Evolutionary conservation across 805 yeast genomes (phyloP), one percentile per base, ranked within the genome.

Genomic region (Wickerhamomyces bovis): DNA sequence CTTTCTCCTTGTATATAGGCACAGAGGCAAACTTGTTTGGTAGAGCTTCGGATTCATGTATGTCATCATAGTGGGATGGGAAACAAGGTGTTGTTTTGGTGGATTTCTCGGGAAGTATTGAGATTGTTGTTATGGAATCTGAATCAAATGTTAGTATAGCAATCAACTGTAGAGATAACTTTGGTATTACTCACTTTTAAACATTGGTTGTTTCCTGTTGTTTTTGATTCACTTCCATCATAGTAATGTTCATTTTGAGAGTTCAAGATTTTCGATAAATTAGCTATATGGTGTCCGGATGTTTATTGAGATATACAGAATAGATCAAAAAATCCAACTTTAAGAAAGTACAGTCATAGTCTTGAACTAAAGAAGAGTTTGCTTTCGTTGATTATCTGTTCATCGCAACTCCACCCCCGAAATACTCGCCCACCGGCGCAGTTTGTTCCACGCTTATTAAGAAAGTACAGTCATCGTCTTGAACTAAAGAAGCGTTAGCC

Each of bases 1-100:
- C 25, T 19, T 47, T 47, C 28, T 47, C 53, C 16, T 50, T 43
- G 36, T 47, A 44, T 4, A 56, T 41, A 4, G 61, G 61, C 6
- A 56, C 49, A 10, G 53, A 49, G 6, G 57, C 61, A n/a, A 53
- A 39, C 12, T 22, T 43, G 44, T 53, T 56, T 16, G 56, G 55
- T 15, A 42, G 39, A 16, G 41, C 36, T 15, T 43, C 38, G 13
- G 44, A 43, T 13, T 43, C 44, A 26, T 38, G 11, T 11, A 43
- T 36, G 23, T 43, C 41, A 25, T 43, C 28, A 28, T 35, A 43
- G 12, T 9, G 19, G 9, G 36, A 20, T 20, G 22, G 25, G 39
- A 36, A 13, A 7, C 25, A 13, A 3, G 5, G 6, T 19, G 23
- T 12, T 36, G 39, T 20, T 7, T 21, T 44, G 16, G 15, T 38